Evolutionary conservation across 2,329 filamentous ascomycete genomes (phyloP).

Genomic region (Celoporthe dispersa): DNA sequence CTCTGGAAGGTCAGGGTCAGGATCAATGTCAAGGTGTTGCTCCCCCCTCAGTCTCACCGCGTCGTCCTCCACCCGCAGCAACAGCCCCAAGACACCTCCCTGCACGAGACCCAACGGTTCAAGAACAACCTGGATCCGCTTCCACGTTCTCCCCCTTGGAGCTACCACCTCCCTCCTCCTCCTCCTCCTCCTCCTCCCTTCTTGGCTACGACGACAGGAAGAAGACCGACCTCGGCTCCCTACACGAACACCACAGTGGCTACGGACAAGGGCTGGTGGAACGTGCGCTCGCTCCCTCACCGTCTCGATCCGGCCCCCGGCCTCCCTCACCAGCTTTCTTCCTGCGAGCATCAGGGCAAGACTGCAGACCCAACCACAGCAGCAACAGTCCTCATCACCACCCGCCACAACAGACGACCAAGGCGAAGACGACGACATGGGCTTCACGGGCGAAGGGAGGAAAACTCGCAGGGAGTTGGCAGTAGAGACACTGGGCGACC

Average conservation of each 20-base stretch:
- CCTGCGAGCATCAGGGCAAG: conserved; percentile 37
- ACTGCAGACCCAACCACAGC: conserved; percentile 36
- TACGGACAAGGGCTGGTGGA: conserved; percentile 34
- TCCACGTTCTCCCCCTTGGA: conserved; percentile 5
- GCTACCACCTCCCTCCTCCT: conserved; percentile 10
- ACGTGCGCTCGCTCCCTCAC: conserved; percentile 26
- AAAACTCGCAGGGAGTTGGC: conserved; percentile 33
- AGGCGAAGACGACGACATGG: conserved; percentile 43
- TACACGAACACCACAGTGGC: conserved; percentile 42
- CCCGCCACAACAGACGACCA: conserved; percentile 22
- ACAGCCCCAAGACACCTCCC: background rate
- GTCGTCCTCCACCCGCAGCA: conserved; percentile 10
- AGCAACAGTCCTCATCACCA: conserved; percentile 3
- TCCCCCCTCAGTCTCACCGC: conserved; percentile 31
- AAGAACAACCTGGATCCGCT: conserved; percentile 11
- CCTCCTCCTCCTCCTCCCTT: background rate
- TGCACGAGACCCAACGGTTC: conserved; percentile 10
- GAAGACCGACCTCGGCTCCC: conserved; percentile 21
- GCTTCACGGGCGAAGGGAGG: conserved; percentile 48
- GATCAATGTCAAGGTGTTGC: conserved; percentile 7
- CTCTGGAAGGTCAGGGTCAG: conserved; percentile 31
- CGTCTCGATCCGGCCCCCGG: conserved; percentile 41
- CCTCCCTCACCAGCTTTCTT: conserved; percentile 42
- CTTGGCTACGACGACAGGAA: conserved; percentile 18
- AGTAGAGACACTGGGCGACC: conserved; percentile 17